phyloP scores from a whole-genome alignment of 2,329 filamentous ascomycete genomes.

The Paecilomyces variotii region DNA sequence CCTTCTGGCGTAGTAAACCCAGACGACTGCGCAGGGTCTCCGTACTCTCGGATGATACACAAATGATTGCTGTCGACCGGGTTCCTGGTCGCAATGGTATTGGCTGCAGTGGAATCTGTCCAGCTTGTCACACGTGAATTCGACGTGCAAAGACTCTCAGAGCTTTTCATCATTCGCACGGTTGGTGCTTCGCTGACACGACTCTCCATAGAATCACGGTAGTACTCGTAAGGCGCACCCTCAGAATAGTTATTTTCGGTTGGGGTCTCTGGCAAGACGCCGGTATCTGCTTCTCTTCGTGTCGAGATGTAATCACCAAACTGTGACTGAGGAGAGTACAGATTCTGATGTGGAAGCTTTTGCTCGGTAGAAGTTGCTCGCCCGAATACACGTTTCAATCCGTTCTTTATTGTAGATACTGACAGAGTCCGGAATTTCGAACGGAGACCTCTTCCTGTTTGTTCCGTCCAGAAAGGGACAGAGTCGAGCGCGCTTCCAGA shows the following conservation, averaged over 20 bases:
- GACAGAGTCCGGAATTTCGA: constrained; percentile 32
- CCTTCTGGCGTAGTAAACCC: constrained; percentile 12
- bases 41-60: constrained; percentile 38
- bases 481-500: constrained; percentile 9
- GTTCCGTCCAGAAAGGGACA: constrained; percentile 5
- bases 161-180: constrained; percentile 19
- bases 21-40: constrained; percentile 19
- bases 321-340: constrained; percentile 14
- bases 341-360: constrained; percentile 14
- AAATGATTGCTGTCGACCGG: constrained; percentile 28
- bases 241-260: neutral
- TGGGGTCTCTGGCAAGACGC: neutral
- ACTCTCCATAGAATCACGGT: neutral
- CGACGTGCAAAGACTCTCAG: constrained; percentile 26
- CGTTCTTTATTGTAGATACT: constrained; percentile 30
- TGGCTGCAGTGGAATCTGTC: constrained; percentile 39
- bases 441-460: constrained; percentile 6
- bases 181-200: constrained; percentile 7
- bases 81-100: constrained; percentile 29
- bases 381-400: constrained; percentile 34
- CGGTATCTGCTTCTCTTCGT: neutral
- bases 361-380: constrained; percentile 17
- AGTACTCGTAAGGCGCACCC: neutral
- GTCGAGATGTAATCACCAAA: constrained; percentile 13
- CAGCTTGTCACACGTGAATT: constrained; percentile 42